These are phyloP conservation scores for Kluyveromyces marxianus DNA, from an alignment of 1,139 yeast species.

Conservation along the genomic window DNA sequence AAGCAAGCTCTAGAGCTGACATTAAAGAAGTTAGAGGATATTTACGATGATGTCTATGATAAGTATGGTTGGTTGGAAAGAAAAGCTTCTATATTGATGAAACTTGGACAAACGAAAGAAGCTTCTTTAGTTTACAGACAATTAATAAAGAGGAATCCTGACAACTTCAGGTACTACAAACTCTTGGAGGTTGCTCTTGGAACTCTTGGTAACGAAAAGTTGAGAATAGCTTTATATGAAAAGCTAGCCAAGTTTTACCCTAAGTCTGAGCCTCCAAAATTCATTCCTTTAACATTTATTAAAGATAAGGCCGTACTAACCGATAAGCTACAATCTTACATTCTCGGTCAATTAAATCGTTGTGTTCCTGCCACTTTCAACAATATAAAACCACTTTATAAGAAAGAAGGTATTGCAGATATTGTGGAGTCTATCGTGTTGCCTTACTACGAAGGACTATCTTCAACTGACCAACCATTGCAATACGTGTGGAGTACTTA, in stretches of 20 bases:
- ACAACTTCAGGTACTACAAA: slow-evolving; percentile 57
- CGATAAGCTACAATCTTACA: slow-evolving; percentile 42
- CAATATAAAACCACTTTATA: slow-evolving; percentile 74
- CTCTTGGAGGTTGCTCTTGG: slow-evolving; percentile 59
- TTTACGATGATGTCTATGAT: slow-evolving; percentile 53
- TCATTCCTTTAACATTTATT: slow-evolving; percentile 69
- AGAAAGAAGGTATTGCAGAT: slow-evolving; percentile 32
- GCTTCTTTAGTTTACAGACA: slow-evolving; percentile 65
- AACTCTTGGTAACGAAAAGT: slow-evolving; percentile 33
- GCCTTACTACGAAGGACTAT: slow-evolving; percentile 36
- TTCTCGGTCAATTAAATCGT: slow-evolving; percentile 54
- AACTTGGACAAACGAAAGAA: slow-evolving; percentile 41
- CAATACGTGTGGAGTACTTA: slow-evolving; percentile 68
- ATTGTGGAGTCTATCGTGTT: slow-evolving; percentile 49
- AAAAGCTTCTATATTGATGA: slow-evolving; percentile 52
- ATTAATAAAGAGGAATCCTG: slow-evolving; percentile 81
- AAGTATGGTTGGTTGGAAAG: slow-evolving; percentile 56
- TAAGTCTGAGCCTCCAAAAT: slow-evolving; percentile 70
- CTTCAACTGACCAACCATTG: slow-evolving; percentile 39
- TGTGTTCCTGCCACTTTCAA: slow-evolving; percentile 92
- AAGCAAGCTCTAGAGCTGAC: slow-evolving; percentile 45
- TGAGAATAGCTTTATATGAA: slow-evolving; percentile 51
- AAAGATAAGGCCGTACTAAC: slow-evolving; percentile 46
- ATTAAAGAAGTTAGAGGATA: slow-evolving; percentile 49
- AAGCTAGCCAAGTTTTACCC: slow-evolving; percentile 69